Percentiles rank a stretch among this genome's conserved stretches.
Conservation (phyloP, 2,329 filamentous ascomycete genomes). For the Cordyceps javanica region DNA sequence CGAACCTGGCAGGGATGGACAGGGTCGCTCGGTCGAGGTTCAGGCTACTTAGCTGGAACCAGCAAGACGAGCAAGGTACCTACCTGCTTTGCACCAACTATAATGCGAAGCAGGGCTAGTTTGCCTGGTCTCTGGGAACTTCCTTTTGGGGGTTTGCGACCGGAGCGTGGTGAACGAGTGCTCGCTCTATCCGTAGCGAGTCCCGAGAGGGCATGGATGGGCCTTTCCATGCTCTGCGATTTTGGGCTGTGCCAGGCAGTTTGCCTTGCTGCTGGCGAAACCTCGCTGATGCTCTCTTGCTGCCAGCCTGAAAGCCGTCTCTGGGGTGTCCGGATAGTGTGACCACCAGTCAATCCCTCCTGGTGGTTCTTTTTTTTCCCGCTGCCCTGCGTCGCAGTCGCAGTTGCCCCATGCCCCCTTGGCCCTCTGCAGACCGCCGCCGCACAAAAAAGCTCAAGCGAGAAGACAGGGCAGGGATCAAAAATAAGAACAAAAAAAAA, state of each 20-base stretch:
- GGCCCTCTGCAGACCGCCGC: constrained; percentile 8
- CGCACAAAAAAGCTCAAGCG: constrained; percentile 10
- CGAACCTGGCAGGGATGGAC: neutral
- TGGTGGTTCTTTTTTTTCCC: neutral
- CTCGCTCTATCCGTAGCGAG: neutral
- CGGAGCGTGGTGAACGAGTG: neutral
- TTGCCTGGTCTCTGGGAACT: neutral
- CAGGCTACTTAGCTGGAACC: neutral
- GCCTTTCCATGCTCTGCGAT: neutral
- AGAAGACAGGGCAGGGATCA: constrained; percentile 1
- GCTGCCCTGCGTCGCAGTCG: neutral
- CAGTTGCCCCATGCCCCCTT: neutral
- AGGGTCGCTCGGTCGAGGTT: constrained; percentile 1
- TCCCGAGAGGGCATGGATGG: neutral
- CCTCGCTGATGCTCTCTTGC: neutral
- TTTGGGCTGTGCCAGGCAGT: neutral
- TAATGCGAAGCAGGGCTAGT: neutral
- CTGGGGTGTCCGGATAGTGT: neutral
- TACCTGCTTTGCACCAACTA: neutral
- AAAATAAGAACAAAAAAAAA: neutral
- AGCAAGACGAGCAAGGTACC: neutral
- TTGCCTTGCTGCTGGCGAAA: neutral
- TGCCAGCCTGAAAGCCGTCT: neutral
- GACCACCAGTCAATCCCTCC: neutral
- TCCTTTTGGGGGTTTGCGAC: neutral